Base-by-base conservation (phyloP, 345 rosid species). In the Hibiscus trionum region DNA sequence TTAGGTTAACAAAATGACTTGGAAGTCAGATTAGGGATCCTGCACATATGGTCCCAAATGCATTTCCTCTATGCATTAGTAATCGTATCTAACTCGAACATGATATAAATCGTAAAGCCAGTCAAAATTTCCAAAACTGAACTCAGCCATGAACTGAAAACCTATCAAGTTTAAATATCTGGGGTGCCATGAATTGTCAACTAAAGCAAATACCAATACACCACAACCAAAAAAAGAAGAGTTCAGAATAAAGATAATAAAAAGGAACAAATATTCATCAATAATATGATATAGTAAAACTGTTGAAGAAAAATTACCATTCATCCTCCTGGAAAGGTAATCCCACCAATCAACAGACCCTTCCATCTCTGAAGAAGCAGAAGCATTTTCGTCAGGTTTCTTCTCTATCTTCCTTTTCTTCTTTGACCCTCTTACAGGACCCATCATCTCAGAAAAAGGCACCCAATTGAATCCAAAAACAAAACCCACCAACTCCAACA, bases 321-420 rank as follows among this genome's bases (percentile, higher is more conserved):
- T 76, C 80, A 82, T 76, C 77, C 80, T 67, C 72, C 69, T 76
- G 44, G 77, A 86, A 52, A 82, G 81, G 64, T 82, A 86, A 74
- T 72, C 84, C 84, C 84, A 84, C 86, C 86, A 80, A 82, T 82
- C 86, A 52, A 66, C 58, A 72, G 87, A 73, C 47, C 70, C 80
- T 58, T 81, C 83, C 62, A 77, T 78, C 76, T 79, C 80, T 9
- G 84, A 52, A 55, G 80, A 80, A 82, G 79, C 85, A 75, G 81
- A 78, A 77, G 69, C 84, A 73, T 72, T 75, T 21, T 73, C 85
- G 66, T 73, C 83, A 46, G 66, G 62, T 65, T 70, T 84, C 72
- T 74, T 84, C 72, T 78, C 84, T 8, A 75, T 44, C 75, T 76
- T 77, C 68, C 72, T 77, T 72, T 81, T 78, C 73, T 79, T 86